A percentile compares a stretch with the other conserved stretches of the same genome.
phyloP scores from a whole-genome alignment of 306 rosid genomes.

The Fragaria iinumae region DNA sequence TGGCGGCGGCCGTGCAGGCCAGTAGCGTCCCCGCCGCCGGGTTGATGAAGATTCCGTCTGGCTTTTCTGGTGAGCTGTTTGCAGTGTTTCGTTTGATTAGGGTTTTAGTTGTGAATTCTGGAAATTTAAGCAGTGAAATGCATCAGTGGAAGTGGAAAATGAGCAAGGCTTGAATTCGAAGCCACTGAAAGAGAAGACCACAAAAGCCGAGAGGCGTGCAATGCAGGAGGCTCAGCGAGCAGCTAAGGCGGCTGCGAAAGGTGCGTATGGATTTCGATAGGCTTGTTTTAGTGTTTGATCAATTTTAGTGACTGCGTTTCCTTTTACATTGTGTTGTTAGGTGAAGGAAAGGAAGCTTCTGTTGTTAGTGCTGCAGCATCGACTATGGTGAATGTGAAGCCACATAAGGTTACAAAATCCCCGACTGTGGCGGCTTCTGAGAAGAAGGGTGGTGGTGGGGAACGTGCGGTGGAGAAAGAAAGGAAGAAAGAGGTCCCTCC shows the following conservation, averaged over 20 bases:
- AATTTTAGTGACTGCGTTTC: neutral
- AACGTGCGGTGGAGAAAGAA: conserved; percentile 60
- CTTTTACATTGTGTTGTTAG: conserved; percentile 29
- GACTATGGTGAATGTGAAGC: conserved; percentile 20
- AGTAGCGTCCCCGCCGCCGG: conserved; percentile 55
- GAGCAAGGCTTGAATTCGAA: conserved; percentile 35
- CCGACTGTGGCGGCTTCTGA: conserved; percentile 37
- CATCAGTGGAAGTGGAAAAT: conserved; percentile 31
- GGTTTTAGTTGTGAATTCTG: neutral
- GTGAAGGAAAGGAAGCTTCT: conserved; percentile 46
- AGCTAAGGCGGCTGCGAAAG: conserved; percentile 77
- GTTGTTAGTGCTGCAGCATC: conserved; percentile 36
- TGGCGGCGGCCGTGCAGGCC: conserved; percentile 31
- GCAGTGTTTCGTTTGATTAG: neutral
- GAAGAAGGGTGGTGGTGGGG: conserved; percentile 52
- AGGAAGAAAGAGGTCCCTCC: conserved; percentile 83
- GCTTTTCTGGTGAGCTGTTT: conserved; percentile 34
- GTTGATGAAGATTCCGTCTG: conserved; percentile 49
- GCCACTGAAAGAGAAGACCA: conserved; percentile 56
- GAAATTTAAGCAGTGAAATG: neutral
- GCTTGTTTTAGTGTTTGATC: neutral
- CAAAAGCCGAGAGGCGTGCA: conserved; percentile 87
- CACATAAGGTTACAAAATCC: conserved; percentile 36
- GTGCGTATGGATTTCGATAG: conserved; percentile 20
- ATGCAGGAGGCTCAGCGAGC: conserved; percentile 90